Percentiles rank a stretch among this genome's conserved stretches.
Evolutionary conservation across 2,329 filamentous ascomycete species (phyloP).

Genomic region (Mariannaea sp.): DNA sequence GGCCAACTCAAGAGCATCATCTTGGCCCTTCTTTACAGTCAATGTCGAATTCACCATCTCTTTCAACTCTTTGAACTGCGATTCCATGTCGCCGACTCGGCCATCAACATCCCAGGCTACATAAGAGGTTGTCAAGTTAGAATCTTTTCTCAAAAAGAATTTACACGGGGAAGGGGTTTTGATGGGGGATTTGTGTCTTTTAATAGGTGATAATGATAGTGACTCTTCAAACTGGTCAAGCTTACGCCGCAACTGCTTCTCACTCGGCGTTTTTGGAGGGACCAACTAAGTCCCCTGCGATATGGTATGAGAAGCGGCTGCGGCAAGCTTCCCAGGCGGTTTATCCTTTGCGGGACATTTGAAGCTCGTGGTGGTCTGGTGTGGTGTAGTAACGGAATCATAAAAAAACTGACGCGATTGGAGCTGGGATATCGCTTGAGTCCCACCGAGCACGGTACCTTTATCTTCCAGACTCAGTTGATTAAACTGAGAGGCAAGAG

Average conservation of each 20-base stretch:
- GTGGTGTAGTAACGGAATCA: constrained; percentile 30
- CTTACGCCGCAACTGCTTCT: constrained; percentile 40
- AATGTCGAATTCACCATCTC: constrained; percentile 73
- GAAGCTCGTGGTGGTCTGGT: constrained; percentile 38
- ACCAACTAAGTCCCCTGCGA: constrained; percentile 40
- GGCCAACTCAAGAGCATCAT: constrained; percentile 74
- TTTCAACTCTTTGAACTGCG: constrained; percentile 72
- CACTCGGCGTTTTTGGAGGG: constrained; percentile 43
- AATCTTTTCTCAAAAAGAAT: constrained; percentile 71
- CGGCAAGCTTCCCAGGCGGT: constrained; percentile 18
- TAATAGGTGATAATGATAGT: constrained; percentile 40
- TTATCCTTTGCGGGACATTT: constrained; percentile 36
- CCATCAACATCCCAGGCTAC: constrained; percentile 81
- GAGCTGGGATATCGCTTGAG: constrained; percentile 54
- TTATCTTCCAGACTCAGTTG: constrained; percentile 48
- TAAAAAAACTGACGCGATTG: constrained; percentile 31
- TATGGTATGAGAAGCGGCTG: constrained; percentile 21
- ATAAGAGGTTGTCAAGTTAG: constrained; percentile 66
- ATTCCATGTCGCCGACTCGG: constrained; percentile 76
- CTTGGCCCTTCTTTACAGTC: constrained; percentile 69
- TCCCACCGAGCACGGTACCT: constrained; percentile 34
- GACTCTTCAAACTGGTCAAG: constrained; percentile 41
- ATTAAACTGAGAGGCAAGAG: constrained; percentile 46
- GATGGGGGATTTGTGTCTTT: constrained; percentile 44
- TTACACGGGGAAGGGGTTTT: constrained; percentile 53